phyloP scores from a whole-genome alignment of 1,139 yeast genomes.

The Taphrina populina region DNA sequence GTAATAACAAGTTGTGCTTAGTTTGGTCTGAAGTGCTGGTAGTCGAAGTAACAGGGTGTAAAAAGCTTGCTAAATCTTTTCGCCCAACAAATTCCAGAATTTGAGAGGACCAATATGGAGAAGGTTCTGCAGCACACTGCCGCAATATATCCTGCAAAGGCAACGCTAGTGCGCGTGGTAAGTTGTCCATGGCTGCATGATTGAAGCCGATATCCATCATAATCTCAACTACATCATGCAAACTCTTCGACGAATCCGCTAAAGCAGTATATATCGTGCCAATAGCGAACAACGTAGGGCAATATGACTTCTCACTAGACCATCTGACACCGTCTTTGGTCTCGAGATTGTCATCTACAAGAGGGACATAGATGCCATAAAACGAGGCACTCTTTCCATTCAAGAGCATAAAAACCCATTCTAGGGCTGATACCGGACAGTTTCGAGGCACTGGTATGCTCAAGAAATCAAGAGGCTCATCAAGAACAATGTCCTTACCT shows the following conservation, averaged over 20 bases:
- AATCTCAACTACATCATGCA: slow-evolving; percentile 57
- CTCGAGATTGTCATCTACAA: too few species aligned
- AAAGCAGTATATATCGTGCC: slow-evolving; percentile 45
- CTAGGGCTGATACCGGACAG: slow-evolving; percentile 30
- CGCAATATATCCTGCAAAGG: slow-evolving; percentile 56
- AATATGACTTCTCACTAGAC: too few species aligned
- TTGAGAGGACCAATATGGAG: slow-evolving; percentile 43
- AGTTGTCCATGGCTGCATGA: slow-evolving; percentile 59
- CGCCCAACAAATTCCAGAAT: slow-evolving; percentile 65
- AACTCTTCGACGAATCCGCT: slow-evolving; percentile 55
- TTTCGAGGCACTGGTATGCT: slow-evolving; percentile 9
- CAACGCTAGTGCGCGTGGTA: slow-evolving; percentile 67
- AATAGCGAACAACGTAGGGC: slow-evolving; percentile 25
- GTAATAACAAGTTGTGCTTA: too few species aligned
- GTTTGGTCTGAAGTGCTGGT: too few species aligned
- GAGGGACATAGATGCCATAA: too few species aligned
- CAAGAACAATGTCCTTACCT: slow-evolving; percentile 3
- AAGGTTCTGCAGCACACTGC: slow-evolving; percentile 58
- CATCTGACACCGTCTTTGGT: too few species aligned
- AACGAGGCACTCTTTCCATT: too few species aligned
- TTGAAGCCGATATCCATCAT: slow-evolving; percentile 60
- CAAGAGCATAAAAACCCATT: slow-evolving; percentile 16
- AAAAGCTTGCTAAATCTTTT: slow-evolving; percentile 55
- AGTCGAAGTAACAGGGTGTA: too few species aligned
- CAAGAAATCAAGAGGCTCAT: slow-evolving; percentile 1